A percentile compares a stretch with the other conserved stretches of the same genome.
Conservation (phyloP, 1,284 basidiomycete genomes). For the Wallemia ichthyophaga region DNA sequence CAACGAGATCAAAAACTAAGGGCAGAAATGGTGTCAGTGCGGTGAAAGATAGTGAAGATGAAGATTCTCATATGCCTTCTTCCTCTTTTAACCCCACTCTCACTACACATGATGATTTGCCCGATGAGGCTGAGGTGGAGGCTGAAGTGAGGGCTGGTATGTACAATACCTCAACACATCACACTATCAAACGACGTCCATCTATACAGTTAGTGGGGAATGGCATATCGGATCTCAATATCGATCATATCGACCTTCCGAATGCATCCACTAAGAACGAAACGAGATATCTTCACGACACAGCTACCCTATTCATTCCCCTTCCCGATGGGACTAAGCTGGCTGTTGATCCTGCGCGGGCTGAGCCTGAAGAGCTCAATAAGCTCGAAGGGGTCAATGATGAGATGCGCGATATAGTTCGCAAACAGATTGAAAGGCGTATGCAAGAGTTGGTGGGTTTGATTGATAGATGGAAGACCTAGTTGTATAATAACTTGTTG, state of each 20-base stretch:
- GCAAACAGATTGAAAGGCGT: not conserved
- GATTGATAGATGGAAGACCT: not conserved
- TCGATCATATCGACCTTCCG: not conserved
- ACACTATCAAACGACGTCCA: not conserved
- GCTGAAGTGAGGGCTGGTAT: not conserved
- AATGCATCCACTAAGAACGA: not conserved
- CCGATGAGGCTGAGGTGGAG: not conserved
- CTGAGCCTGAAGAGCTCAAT: not conserved
- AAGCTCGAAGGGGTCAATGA: not conserved
- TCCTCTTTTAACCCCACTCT: not conserved
- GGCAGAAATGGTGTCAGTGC: not conserved
- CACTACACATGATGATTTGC: not conserved
- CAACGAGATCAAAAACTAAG: not conserved
- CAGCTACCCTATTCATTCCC: not conserved
- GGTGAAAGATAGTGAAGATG: no score
- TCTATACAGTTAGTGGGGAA: not conserved
- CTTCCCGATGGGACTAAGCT: not conserved
- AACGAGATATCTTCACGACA: not conserved
- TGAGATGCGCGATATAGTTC: not conserved
- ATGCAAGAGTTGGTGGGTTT: not conserved
- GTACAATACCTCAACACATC: not conserved
- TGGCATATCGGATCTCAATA: not conserved
- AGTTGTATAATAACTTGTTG: not conserved
- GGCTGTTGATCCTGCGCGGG: not conserved
- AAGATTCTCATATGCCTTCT: no score